Evolutionary conservation across 768 basidiomycete genomes (phyloP), one percentile per base, ranked within the genome.

Genomic region (Goffeauzyma gilvescens): DNA sequence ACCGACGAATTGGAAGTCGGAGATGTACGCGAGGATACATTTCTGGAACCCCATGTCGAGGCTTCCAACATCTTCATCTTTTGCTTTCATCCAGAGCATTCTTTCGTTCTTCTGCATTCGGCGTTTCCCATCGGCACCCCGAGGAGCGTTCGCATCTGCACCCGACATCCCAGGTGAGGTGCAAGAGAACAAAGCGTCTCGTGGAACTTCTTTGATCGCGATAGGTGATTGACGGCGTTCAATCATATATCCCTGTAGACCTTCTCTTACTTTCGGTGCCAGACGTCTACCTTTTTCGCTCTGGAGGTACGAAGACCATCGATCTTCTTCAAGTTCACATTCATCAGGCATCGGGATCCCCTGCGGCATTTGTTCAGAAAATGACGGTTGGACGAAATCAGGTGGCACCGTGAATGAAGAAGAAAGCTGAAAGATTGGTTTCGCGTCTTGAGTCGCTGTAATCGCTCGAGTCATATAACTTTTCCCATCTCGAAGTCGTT

Each of bases 1-100:
- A 5, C 64, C 64, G 41, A 63, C 59, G 42, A 63, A 60, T 42
- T 60, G 59, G 40, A 61, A 61, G 50, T 65, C 64, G 18, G 57
- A 52, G 45, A 63, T 55, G 38, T 62, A 63, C 1, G 59, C 62
- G 10, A 63, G 56, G 48, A 65, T 60, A n/a, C 52, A 51, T 57
- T 48, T 48, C 34, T 48, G 39, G 15, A 42, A 42, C n/a, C 39
- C 39, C 22, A 18, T 39, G 17, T 38, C 46, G 13, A 37, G 34
- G 15, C 33, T 31, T 17, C 26, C 13, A 5, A 48, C 46, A 13
- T 23, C 32, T 17, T 31, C 41, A 25, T 48, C 46, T 28, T 41
- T 48, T 20, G 40, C 32, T 35, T 30, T 36, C 40, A 41, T 46
- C 45, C 39, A 41, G 13, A 46, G 25, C 45, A 42, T 42, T 34